A percentile compares a stretch with the other conserved stretches of the same genome.
These are phyloP conservation scores for Scheffersomyces quercinus DNA, from an alignment of 1,139 yeast genomes.

Conservation along the genomic window DNA sequence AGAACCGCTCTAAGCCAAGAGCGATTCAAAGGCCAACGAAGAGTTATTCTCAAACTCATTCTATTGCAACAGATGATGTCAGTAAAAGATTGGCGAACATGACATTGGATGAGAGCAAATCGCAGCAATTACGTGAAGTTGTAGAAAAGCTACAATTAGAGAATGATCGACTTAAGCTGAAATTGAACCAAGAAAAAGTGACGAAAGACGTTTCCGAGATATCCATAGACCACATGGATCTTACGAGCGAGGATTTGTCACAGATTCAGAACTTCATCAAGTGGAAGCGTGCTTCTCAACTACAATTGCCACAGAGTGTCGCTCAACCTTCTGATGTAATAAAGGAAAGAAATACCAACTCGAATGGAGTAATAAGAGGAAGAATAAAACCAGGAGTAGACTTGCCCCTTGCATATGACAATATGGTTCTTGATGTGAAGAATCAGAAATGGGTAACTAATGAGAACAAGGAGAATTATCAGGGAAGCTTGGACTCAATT, in stretches of 20 bases:
- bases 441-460: slow-evolving; percentile 39
- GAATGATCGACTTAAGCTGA: slow-evolving; percentile 15
- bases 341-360: slow-evolving; percentile 11
- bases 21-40: background rate
- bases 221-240: slow-evolving; percentile 24
- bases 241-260: slow-evolving; percentile 21
- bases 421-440: slow-evolving; percentile 40
- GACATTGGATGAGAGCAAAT: background rate
- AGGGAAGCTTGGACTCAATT: slow-evolving; percentile 43
- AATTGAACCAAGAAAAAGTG: slow-evolving; percentile 6
- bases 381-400: slow-evolving; percentile 34
- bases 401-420: slow-evolving; percentile 39
- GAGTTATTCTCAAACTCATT: too few relatives aligned
- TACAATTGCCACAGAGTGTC: slow-evolving; percentile 22
- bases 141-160: slow-evolving; percentile 14
- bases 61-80: background rate
- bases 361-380: slow-evolving; percentile 22
- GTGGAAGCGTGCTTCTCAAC: slow-evolving; percentile 44
- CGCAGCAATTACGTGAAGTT: slow-evolving; percentile 3
- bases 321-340: slow-evolving; percentile 11
- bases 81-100: background rate
- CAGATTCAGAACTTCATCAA: slow-evolving; percentile 26
- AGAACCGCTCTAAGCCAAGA: too few relatives aligned
- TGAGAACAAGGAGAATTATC: slow-evolving; percentile 28
- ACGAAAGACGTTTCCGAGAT: slow-evolving; percentile 13